Percentiles rank a stretch among this genome's conserved stretches.
phyloP scores from a whole-genome alignment of 352 stramenopile species.

The Phytophthora idaei region DNA sequence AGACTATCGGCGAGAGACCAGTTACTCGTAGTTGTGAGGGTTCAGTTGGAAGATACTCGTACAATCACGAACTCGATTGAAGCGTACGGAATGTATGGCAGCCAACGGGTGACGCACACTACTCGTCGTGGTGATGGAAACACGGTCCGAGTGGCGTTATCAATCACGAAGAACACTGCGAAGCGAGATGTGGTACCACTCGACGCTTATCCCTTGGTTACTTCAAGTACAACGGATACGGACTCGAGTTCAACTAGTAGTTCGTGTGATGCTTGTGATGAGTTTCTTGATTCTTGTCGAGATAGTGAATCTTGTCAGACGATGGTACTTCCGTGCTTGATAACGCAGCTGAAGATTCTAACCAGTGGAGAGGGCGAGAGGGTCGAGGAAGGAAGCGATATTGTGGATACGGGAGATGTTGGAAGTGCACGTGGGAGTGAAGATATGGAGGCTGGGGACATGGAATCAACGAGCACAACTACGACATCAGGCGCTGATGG shows the following conservation, averaged over 20 bases:
- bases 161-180: conserved; percentile 21
- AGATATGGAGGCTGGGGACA: background rate
- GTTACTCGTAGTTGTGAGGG: conserved; percentile 29
- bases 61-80: conserved; percentile 21
- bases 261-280: conserved; percentile 15
- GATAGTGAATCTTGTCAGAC: conserved; percentile 14
- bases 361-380: background rate
- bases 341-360: conserved; percentile 13
- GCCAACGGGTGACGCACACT: conserved; percentile 28
- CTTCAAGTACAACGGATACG: background rate
- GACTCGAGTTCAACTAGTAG: background rate
- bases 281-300: conserved; percentile 16
- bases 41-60: conserved; percentile 8
- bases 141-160: conserved; percentile 29
- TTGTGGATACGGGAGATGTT: background rate
- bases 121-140: conserved; percentile 14
- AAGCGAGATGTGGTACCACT: conserved; percentile 19
- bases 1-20: conserved; percentile 34
- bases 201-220: conserved; percentile 35
- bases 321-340: conserved; percentile 18
- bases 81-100: conserved; percentile 40
- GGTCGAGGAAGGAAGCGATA: background rate
- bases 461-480: too few species aligned
- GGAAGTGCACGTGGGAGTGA: background rate
- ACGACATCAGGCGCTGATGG: background rate